Conservation (phyloP, 108 stramenopile species). For the Craspedostauros australis region DNA sequence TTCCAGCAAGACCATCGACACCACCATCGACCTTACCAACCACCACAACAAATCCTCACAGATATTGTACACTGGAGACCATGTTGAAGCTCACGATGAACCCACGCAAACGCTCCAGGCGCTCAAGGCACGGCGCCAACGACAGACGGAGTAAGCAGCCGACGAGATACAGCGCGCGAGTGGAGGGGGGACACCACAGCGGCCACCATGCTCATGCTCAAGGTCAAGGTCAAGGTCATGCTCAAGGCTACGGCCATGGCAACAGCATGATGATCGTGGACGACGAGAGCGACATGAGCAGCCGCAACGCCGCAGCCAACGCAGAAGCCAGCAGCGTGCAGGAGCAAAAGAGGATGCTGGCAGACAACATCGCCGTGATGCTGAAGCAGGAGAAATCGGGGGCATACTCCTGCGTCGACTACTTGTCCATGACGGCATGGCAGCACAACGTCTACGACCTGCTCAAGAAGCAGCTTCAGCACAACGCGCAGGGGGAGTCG, state of each 20-base stretch:
- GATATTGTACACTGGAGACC: no score
- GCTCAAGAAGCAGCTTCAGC: constrained; percentile 9
- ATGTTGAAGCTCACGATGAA: constrained; percentile 61
- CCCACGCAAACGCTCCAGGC: constrained; percentile 36
- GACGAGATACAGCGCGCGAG: no score
- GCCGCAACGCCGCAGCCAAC: no score
- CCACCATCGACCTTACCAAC: no score
- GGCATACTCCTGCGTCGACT: constrained; percentile 39
- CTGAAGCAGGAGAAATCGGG: constrained; percentile 33
- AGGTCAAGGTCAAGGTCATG: constrained; percentile 1
- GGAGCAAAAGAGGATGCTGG: constrained; percentile 25
- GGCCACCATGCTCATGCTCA: not conserved
- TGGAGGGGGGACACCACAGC: not conserved
- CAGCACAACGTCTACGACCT: constrained; percentile 31
- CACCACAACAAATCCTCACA: no score
- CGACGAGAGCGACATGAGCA: no score
- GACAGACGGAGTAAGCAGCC: no score
- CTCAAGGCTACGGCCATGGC: not conserved
- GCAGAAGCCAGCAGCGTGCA: no score
- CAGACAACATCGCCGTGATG: constrained; percentile 29
- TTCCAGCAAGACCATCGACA: no score
- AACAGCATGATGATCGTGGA: not conserved
- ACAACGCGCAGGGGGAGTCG: constrained; percentile 16
- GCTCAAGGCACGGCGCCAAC: not conserved
- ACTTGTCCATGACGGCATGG: constrained; percentile 40